Base-by-base conservation (phyloP, 2,329 filamentous ascomycete genomes). In the Zasmidium cellare region DNA sequence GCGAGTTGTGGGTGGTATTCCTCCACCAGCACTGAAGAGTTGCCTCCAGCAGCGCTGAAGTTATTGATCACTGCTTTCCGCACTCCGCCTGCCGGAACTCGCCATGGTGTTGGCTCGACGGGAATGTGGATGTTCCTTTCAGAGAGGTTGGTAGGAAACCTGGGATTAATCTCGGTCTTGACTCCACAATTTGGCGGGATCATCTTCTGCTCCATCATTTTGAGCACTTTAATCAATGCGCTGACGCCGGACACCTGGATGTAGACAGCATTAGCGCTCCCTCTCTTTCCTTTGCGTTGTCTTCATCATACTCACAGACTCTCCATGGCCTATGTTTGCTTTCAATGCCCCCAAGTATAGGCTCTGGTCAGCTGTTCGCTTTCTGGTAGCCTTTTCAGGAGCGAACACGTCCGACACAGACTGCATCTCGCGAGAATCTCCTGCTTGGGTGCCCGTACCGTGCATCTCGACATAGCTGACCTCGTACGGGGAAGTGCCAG, bases 11-110 rank as follows among this genome's bases (percentile, higher is more conserved):
- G 35, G 16, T 41, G 35, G n/a, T 41, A 41, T 18, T 68, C 68
- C 53, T 66, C 62, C 16, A 74, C 20, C 1, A 72, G 31, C 14
- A 74, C 47, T 1, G 66, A 55, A 1, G 72, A 72, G 53, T 76
- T 76, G 3, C 74, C 73, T 14, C 74, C 74, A 9, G 72, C 68
- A 1, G 74, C 74, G 35, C 67, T 62, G 58, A 75, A 77, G 56
- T 74, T 76, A 62, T 75, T 76, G 24, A 77, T 53, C 7, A 57
- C 49, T 14, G 47, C 53, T 3, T 20, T 24, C 11, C 49, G 47
- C 7, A 20, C 11, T n/a, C 24, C 38, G 19, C 49, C 28, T 9
- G 25, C 14, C 3, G 1, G 69, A 6, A 18, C 53, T 7, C n/a
- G 16, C 52, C 53, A 59, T 9, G 35, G 20, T 2, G 41, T 48